Evolutionary conservation across 1,284 basidiomycete species (phyloP).

Genomic region (Fistulinella cinereoalba): DNA sequence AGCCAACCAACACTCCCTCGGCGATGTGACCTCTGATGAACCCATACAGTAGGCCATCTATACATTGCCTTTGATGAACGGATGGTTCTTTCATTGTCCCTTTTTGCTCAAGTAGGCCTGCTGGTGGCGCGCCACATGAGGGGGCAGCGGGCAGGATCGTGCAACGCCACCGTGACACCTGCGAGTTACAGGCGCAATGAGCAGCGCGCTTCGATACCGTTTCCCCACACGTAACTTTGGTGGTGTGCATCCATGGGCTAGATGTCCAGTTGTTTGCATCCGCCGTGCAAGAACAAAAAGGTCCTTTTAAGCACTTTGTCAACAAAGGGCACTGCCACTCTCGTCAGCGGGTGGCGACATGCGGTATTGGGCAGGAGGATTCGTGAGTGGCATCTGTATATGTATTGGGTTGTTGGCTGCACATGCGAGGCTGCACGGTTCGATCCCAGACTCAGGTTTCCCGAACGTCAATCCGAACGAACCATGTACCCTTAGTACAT

Average conservation of each 20-base stretch:
- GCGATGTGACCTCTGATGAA: not conserved
- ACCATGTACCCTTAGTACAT: no score
- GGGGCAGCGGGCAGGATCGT: constrained; percentile 1
- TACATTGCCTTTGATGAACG: constrained; percentile 6
- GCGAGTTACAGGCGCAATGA: not conserved
- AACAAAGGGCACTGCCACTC: constrained; percentile 10
- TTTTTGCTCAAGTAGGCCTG: constrained; percentile 1
- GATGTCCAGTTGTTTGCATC: not conserved
- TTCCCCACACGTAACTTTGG: constrained; percentile 18
- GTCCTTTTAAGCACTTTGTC: constrained; percentile 11
- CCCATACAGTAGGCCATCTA: not conserved
- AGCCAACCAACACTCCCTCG: constrained; percentile 3
- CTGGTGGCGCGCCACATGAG: constrained; percentile 18
- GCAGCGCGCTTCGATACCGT: not conserved
- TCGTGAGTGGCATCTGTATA: constrained; percentile 19
- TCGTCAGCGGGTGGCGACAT: constrained; percentile 21
- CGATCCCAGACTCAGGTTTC: constrained; percentile 5
- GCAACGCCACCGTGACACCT: constrained; percentile 11
- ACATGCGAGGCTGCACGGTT: not conserved
- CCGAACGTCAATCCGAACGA: constrained; percentile 4
- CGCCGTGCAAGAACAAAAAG: not conserved
- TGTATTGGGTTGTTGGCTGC: no score
- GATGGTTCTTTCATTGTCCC: not conserved
- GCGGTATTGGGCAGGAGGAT: constrained; percentile 21
- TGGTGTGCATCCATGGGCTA: constrained; percentile 21